Evolutionary conservation across 352 stramenopile species (phyloP).

Genomic region (Phytopythium chamaehyphon): DNA sequence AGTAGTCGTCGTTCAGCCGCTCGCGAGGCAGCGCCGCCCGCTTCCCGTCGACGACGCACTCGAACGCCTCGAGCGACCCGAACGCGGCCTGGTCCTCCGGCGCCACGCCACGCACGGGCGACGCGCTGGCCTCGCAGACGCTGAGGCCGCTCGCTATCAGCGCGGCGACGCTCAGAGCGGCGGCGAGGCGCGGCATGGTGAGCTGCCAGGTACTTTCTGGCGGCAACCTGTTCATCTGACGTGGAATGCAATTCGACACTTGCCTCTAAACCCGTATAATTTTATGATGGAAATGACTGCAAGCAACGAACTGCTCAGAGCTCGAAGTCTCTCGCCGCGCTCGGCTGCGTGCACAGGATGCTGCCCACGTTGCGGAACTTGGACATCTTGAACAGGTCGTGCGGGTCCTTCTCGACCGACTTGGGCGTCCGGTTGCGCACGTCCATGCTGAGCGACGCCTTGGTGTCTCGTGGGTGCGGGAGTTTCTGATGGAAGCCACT

Average conservation of each 20-base stretch:
- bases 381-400: constrained; percentile 81
- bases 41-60: constrained; percentile 31
- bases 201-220: too few relatives aligned
- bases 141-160: constrained; percentile 6
- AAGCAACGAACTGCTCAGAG: too few relatives aligned
- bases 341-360: constrained; percentile 63
- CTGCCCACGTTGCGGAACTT: constrained; percentile 81
- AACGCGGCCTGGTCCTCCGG: constrained; percentile 26
- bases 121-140: neutral
- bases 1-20: constrained; percentile 92
- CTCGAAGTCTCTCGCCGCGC: constrained; percentile 8
- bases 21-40: constrained; percentile 22
- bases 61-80: constrained; percentile 20
- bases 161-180: neutral
- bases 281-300: too few relatives aligned
- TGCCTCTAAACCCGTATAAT: too few relatives aligned
- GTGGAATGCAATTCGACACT: too few relatives aligned
- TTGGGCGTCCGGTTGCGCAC: constrained; percentile 40
- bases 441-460: constrained; percentile 61
- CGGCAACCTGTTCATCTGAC: too few relatives aligned
- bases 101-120: constrained; percentile 35
- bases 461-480: constrained; percentile 67
- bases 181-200: neutral
- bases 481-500: constrained; percentile 42
- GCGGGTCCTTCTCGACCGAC: constrained; percentile 17